Conservation (phyloP, 2,329 filamentous ascomycete species). For the Verticillium klebahnii region DNA sequence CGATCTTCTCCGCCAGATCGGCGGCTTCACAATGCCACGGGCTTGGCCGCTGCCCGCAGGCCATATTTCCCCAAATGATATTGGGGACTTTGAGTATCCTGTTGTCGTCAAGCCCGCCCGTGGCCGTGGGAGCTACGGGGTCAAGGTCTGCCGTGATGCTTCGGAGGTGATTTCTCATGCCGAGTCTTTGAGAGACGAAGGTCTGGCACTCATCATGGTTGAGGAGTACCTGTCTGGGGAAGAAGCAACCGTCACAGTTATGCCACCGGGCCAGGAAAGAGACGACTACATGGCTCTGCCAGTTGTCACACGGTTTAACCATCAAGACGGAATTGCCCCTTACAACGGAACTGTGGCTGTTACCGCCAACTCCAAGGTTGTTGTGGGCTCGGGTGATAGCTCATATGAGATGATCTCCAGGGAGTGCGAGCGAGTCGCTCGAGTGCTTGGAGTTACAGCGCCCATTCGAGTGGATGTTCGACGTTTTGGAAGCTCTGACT, state of each 20-base stretch:
- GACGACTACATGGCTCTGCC: conserved; percentile 37
- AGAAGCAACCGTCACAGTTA: conserved; percentile 46
- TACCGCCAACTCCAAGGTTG: conserved; percentile 37
- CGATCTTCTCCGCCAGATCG: conserved; percentile 28
- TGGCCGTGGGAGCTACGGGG: conserved; percentile 44
- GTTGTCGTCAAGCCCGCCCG: conserved; percentile 43
- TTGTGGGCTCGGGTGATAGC: conserved; percentile 26
- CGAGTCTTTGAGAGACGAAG: conserved; percentile 26
- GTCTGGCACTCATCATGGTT: conserved; percentile 30
- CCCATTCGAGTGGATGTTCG: conserved; percentile 43
- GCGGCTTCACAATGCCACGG: conserved; percentile 32
- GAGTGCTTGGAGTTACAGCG: conserved; percentile 32
- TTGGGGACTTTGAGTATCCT: conserved; percentile 20
- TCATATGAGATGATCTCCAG: conserved; percentile 24
- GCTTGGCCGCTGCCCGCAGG: conserved; percentile 24
- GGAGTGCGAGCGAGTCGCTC: conserved; percentile 35
- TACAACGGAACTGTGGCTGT: conserved; percentile 45
- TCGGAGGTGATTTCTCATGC: conserved; percentile 28
- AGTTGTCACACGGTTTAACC: conserved; percentile 41
- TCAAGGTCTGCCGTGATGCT: conserved; percentile 35
- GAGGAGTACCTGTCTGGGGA: conserved; percentile 43
- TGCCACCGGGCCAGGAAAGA: conserved; percentile 33
- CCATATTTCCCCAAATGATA: background rate
- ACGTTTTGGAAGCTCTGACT: conserved; percentile 23
- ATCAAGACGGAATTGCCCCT: conserved; percentile 39